Evolutionary conservation across 2,329 filamentous ascomycete species (phyloP).

Genomic region (Sporothrix dimorphospora): DNA sequence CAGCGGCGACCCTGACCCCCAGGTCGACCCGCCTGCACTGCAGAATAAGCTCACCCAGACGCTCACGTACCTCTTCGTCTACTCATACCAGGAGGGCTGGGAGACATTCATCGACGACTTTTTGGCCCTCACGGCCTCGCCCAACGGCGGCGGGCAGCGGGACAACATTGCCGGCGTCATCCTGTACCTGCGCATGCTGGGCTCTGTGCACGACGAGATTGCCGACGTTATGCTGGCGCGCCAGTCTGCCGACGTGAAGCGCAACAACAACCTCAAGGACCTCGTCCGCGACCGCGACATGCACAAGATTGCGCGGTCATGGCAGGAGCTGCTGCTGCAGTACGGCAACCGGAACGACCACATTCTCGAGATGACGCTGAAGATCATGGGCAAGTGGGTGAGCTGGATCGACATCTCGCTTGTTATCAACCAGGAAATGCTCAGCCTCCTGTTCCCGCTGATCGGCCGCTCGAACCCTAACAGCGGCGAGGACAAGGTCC

Average conservation of each 20-base stretch:
- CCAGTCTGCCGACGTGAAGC: slow-evolving; percentile 76
- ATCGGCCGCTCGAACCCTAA: slow-evolving; percentile 72
- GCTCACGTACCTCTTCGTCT: slow-evolving; percentile 88
- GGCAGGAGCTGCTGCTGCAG: slow-evolving; percentile 84
- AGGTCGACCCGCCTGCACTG: slow-evolving; percentile 72
- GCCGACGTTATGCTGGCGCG: slow-evolving; percentile 87
- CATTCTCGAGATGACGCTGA: slow-evolving; percentile 85
- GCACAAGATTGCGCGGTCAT: slow-evolving; percentile 82
- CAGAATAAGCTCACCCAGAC: slow-evolving; percentile 98
- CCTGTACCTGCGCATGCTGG: slow-evolving; percentile 85
- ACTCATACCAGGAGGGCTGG: slow-evolving; percentile 85
- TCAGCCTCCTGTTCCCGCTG: slow-evolving; percentile 81
- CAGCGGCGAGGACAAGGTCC: slow-evolving; percentile 73
- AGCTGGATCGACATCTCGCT: slow-evolving; percentile 98
- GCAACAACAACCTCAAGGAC: slow-evolving; percentile 90
- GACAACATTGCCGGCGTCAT: slow-evolving; percentile 77
- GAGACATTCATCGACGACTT: slow-evolving; percentile 90
- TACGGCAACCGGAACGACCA: slow-evolving; percentile 72
- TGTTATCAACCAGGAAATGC: slow-evolving; percentile 86
- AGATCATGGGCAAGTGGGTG: slow-evolving; percentile 94
- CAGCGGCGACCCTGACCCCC: slow-evolving; percentile 46
- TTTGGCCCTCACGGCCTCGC: slow-evolving; percentile 69
- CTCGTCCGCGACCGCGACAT: slow-evolving; percentile 84
- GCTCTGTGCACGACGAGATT: slow-evolving; percentile 95
- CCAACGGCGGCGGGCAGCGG: slow-evolving; percentile 56